Base-by-base conservation (phyloP, 2,329 filamentous ascomycete genomes). In the Sarocladiaceae sp. region DNA sequence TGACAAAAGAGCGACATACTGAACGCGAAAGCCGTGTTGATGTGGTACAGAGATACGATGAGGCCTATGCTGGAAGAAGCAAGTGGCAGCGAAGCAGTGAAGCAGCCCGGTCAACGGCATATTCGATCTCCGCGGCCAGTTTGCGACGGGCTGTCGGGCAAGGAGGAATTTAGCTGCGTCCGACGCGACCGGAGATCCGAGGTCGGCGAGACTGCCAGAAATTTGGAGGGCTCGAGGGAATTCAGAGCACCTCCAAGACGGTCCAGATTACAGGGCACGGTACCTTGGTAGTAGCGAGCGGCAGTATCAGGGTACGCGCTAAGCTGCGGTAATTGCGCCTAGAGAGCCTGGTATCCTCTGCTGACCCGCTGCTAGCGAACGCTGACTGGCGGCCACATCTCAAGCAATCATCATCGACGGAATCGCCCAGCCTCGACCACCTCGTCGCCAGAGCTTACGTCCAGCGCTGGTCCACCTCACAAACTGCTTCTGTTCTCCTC, bases 391-490 rank as follows among this genome's bases (percentile, higher is more conserved):
- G 13, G 26, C 13, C 26, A n/a, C 26, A 18, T 12, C n/a, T 23
- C 21, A 24, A 27, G 6, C 23, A 41, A 41, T 21, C 37, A 41
- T 41, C 37, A 41, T 41, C 37, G n/a, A n/a, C n/a, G n/a, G n/a
- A n/a, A n/a, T n/a, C n/a, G n/a, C n/a, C n/a, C n/a, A n/a, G 20
- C 20, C 15, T 24, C 21, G 18, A 11, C 24, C 15, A 29, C 21
- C 6, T 21, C 34, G 34, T 39, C 37, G 23, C 21, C 37, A 24
- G 37, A 41, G 37, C 37, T 41, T 41, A 41, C 37, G 23, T 29
- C 24, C 37, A 41, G n/a, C 37, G 15, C 37, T 24, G 16, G 15
- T 15, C 20, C 37, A 27, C 23, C n/a, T n/a, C n/a, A n/a, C n/a
- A n/a, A n/a, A n/a, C n/a, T n/a, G n/a, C n/a, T n/a, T n/a, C n/a